Evolutionary conservation across 192 early-diverging fungal species (phyloP), one percentile per base, ranked within the genome.

Genomic region (Mortierella hygrophila): DNA sequence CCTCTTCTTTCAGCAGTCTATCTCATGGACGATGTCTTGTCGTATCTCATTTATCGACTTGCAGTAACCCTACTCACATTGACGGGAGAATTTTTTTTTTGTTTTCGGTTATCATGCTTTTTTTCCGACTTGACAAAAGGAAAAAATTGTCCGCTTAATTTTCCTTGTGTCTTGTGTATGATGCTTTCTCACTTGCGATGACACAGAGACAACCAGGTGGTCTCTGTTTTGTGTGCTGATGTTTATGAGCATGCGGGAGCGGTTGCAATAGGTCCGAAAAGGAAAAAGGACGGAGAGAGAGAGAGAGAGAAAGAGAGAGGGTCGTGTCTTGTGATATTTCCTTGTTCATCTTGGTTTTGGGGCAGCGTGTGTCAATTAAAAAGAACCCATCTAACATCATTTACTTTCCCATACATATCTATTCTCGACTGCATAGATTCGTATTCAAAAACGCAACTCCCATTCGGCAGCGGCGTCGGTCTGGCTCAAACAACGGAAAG

Each of bases 401-500:
- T 65, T 40, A 10, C 23, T 71, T 78, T 6, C 11, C 23, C 26
- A 10, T 35, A 16, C 38, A 23, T 18, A 68, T 47, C 60, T 52
- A 10, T 23, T 75, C 26, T 75, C 20, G 7, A 41, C 6, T 70
- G 72, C 44, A 73, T 77, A 92, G 92, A 77, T 93, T 32, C 88
- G 91, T 10, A 93, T 94, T 70, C 75, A 89, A 68, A 93, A 92
- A 76, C 80, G 85, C 35, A 89, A 92, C 75, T 85, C 90, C 1
- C 80, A 89, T 41, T 89, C 83, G 13, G 89, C 91, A 47, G 90
- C 93, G 68, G 93, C 93, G 26, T 91, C 92, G 8, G 79, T 94
- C 15, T 94, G 93, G 93, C 85, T 94, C 40, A 94, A 94, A 68
- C 89, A 88, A 26, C 92, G 92, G 69, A 87, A 54, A 52, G 89